phyloP scores from a whole-genome alignment of 805 yeast species.

The Saturnispora dispora region DNA sequence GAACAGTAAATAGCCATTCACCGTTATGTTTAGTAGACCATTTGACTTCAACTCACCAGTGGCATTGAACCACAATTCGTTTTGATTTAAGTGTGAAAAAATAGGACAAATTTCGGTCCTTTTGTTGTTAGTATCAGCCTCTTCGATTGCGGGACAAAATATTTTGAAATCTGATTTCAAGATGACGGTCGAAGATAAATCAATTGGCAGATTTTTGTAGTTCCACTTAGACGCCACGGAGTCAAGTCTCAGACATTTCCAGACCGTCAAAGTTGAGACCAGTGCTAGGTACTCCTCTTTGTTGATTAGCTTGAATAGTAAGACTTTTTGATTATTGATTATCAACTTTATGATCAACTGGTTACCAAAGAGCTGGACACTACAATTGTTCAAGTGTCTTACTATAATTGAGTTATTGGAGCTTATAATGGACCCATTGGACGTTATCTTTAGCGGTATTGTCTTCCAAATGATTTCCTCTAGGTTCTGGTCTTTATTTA shows the following conservation, averaged over 20 bases:
- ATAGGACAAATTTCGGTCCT: conserved; percentile 14
- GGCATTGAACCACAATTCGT: conserved; percentile 63
- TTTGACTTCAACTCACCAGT: conserved; percentile 61
- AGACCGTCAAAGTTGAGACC: conserved; percentile 35
- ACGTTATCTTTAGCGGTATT: conserved; percentile 19
- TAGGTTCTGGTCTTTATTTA: neutral
- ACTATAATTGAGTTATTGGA: conserved; percentile 18
- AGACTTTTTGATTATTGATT: conserved; percentile 29
- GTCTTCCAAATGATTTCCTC: conserved; percentile 16
- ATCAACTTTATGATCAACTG: conserved; percentile 34
- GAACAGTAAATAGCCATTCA: conserved; percentile 60
- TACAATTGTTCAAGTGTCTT: conserved; percentile 23
- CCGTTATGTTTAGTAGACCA: conserved; percentile 51
- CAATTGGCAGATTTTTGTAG: conserved; percentile 25
- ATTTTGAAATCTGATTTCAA: conserved; percentile 58
- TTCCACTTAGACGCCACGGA: conserved; percentile 43
- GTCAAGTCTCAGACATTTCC: conserved; percentile 42
- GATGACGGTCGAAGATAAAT: conserved; percentile 26
- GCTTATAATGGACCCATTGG: conserved; percentile 21
- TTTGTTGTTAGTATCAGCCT: conserved; percentile 31
- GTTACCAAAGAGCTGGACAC: conserved; percentile 17
- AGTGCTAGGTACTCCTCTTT: conserved; percentile 32
- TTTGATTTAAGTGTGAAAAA: conserved; percentile 7
- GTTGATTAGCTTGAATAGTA: conserved; percentile 26
- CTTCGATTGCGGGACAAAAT: conserved; percentile 37